These are phyloP conservation scores for Exsudoporus frostii DNA, from an alignment of 768 basidiomycete species.

Conservation along the genomic window DNA sequence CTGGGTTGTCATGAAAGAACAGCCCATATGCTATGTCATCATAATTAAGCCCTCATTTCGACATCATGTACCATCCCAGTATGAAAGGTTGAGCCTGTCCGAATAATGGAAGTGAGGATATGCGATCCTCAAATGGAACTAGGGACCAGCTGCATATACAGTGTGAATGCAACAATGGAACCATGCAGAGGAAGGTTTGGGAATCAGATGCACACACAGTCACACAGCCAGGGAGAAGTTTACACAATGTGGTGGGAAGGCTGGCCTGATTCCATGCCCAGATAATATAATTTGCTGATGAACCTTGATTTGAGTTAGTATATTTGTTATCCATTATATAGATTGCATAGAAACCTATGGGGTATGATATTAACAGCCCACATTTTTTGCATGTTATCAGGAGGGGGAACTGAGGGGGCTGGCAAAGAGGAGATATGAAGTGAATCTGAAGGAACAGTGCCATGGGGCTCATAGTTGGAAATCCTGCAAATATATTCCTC, in stretches of 20 bases:
- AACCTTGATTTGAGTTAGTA: too few species aligned
- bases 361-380: not conserved
- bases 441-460: not conserved
- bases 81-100: rapidly evolving
- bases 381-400: not conserved
- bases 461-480: too few species aligned
- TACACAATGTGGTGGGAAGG: not conserved
- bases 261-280: too few species aligned
- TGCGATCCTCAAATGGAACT: not conserved
- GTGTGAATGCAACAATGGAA: not conserved
- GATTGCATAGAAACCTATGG: not conserved
- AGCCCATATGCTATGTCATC: not conserved
- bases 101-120: rapidly evolving
- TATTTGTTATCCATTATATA: too few species aligned
- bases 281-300: too few species aligned
- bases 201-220: too few species aligned
- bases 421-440: not conserved
- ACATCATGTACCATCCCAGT: not conserved
- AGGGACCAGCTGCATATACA: not conserved
- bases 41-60: not conserved
- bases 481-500: too few species aligned
- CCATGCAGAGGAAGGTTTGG: not conserved
- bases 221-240: not conserved
- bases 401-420: not conserved
- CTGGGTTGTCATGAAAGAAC: not conserved